Evolutionary conservation across 2,329 filamentous ascomycete species (phyloP).

Genomic region (Aspergillus sp.): DNA sequence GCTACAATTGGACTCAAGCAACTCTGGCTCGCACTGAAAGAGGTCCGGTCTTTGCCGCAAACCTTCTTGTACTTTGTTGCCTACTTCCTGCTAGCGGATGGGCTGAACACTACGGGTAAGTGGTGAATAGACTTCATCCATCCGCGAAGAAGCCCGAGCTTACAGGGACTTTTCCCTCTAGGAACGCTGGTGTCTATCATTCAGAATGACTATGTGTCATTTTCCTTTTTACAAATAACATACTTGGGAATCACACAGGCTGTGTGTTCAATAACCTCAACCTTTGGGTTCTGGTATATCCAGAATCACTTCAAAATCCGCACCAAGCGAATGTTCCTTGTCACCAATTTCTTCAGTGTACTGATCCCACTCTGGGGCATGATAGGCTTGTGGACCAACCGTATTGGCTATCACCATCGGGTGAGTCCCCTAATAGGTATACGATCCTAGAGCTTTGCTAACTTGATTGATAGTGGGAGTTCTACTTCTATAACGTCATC

Average conservation of each 20-base stretch:
- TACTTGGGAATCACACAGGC: slow-evolving; percentile 44
- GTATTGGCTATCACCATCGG: slow-evolving; percentile 41
- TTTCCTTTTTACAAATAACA: slow-evolving; percentile 43
- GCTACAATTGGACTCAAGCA: slow-evolving; percentile 44
- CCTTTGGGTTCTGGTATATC: slow-evolving; percentile 45
- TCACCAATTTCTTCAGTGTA: slow-evolving; percentile 43
- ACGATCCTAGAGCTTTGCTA: not conserved
- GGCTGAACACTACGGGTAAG: slow-evolving; percentile 41
- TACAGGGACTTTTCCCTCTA: slow-evolving; percentile 3
- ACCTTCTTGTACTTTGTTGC: slow-evolving; percentile 44
- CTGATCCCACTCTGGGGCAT: slow-evolving; percentile 46
- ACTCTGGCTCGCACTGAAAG: slow-evolving; percentile 38
- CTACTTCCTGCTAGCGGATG: slow-evolving; percentile 45
- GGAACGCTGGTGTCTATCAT: slow-evolving; percentile 41
- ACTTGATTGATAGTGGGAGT: slow-evolving; percentile 33
- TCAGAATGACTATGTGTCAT: slow-evolving; percentile 41
- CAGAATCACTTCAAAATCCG: slow-evolving; percentile 42
- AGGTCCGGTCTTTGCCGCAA: slow-evolving; percentile 41
- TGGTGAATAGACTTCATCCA: not conserved
- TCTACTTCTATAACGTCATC: slow-evolving; percentile 45
- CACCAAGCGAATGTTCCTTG: slow-evolving; percentile 44
- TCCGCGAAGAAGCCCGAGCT: not conserved
- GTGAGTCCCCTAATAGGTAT: slow-evolving; percentile 15
- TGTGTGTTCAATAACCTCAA: slow-evolving; percentile 38
- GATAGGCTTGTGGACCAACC: slow-evolving; percentile 41